Evolutionary conservation across 352 stramenopile species (phyloP), one percentile per base, ranked within the genome.

Genomic region (Globisporangium iwayamae): DNA sequence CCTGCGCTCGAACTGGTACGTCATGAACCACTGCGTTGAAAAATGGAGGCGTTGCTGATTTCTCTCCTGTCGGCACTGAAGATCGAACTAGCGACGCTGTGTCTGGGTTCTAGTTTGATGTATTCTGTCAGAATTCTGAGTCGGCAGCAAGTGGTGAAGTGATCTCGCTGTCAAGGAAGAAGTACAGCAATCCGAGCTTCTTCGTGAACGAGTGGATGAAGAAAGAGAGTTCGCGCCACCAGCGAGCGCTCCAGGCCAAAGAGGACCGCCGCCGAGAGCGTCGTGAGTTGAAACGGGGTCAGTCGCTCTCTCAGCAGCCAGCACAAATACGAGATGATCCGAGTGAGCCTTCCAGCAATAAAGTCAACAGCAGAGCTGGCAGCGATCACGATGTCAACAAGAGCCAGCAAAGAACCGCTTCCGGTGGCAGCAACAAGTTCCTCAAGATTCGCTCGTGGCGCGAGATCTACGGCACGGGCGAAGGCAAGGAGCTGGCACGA

Each of bases 181-280:
- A 87, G 48, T 89, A 85, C 66, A 85, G 72, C 55, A 61, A 89
- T 36, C 80, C 80, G 7, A 68, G 71, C 7, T 87, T 87, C 51
- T 85, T 86, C 65, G 69, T 79, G 52, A 75, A 84, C 8, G 80
- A 89, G 53, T 87, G 78, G 80, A 71, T 83, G 53, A 76, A 79
- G 34, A 71, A 74, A 13, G 76, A 87, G 54, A 67, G 65, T 16
- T 67, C 55, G 11, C 45, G 67, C 10, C 71, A 82, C 18, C 69
- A 82, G 53, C 54, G 52, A 50, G 70, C 66, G n/a, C 48, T 83
- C 13, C 47, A 70, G 18, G 59, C 74, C 18, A 79, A 80, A 13
- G 60, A 76, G 51, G 69, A 69, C 14, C 68, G 69, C 20, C 70
- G 75, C 22, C 25, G 48, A 22, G 55, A 63, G 36, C 62, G 54